Percentiles rank a stretch among this genome's conserved stretches.
Conservation (phyloP, 371 early-diverging fungal species). For the Nosema granulosis region DNA sequence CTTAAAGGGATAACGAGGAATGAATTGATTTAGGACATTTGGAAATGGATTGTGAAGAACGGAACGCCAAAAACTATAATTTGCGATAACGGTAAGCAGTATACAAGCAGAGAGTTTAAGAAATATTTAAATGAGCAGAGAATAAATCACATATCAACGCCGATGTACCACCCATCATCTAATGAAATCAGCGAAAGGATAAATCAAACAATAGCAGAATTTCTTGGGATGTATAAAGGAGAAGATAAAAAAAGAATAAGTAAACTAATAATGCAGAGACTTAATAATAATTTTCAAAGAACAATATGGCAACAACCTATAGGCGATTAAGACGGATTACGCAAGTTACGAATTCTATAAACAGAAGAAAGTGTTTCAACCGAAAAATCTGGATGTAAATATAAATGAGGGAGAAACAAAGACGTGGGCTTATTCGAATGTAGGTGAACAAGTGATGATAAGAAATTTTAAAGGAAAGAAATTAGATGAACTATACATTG, state of each 20-base stretch:
- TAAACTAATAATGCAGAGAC: neutral
- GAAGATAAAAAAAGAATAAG: neutral
- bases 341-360: neutral
- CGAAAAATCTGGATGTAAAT: neutral
- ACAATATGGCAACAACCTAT: neutral
- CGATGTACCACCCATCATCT: neutral
- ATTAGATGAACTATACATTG: neutral
- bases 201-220: neutral
- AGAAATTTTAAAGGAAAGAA: neutral
- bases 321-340: neutral
- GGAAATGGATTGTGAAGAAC: neutral
- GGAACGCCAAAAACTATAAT: slow-evolving; percentile 11
- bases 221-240: neutral
- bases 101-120: slow-evolving; percentile 16
- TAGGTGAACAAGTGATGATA: neutral
- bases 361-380: neutral
- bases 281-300: neutral
- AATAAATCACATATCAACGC: slow-evolving; percentile 12
- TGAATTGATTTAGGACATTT: neutral
- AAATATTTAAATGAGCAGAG: neutral
- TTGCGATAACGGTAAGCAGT: slow-evolving; percentile 29
- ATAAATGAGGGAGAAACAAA: neutral
- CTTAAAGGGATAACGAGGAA: neutral
- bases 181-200: slow-evolving; percentile 11
- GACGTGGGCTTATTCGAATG: neutral